phyloP scores from a whole-genome alignment of 768 basidiomycete genomes.

The Lyophyllum atratum region DNA sequence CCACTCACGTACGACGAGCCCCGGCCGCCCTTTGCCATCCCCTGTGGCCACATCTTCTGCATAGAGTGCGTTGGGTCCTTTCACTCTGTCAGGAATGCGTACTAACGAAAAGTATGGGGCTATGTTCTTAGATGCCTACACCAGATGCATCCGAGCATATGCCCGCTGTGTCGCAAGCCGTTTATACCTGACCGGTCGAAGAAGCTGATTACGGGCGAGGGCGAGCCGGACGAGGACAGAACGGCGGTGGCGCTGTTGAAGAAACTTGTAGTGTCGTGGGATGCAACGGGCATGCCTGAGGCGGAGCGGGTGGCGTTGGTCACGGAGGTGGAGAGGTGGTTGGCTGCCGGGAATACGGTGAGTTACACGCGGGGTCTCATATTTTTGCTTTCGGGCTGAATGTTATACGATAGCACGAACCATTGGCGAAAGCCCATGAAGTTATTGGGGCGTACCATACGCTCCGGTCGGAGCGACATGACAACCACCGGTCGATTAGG shows the following conservation, averaged over 20 bases:
- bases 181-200: slow-evolving; percentile 20
- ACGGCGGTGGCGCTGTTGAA: slow-evolving; percentile 39
- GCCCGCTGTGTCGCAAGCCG: slow-evolving; percentile 21
- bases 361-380: slow-evolving; percentile 20
- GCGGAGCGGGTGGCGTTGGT: slow-evolving; percentile 36
- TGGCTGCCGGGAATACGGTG: slow-evolving; percentile 45
- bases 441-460: slow-evolving; percentile 41
- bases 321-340: slow-evolving; percentile 53
- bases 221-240: slow-evolving; percentile 35
- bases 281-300: slow-evolving; percentile 32
- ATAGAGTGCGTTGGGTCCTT: slow-evolving; percentile 46
- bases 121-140: slow-evolving; percentile 14
- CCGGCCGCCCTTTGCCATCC: slow-evolving; percentile 67
- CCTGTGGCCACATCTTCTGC: slow-evolving; percentile 81
- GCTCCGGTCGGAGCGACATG: slow-evolving; percentile 33
- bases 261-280: slow-evolving; percentile 40
- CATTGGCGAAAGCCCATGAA: slow-evolving; percentile 34
- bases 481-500: slow-evolving; percentile 31
- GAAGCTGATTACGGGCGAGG: slow-evolving; percentile 24
- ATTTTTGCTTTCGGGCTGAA: slow-evolving; percentile 4
- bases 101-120: background rate
- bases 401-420: slow-evolving; percentile 17
- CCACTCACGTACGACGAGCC: slow-evolving; percentile 54
- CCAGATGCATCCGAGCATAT: slow-evolving; percentile 14
- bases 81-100: too few relatives aligned